Evolutionary conservation across 805 yeast species (phyloP).

Genomic region (Metschnikowia noctiluminum): DNA sequence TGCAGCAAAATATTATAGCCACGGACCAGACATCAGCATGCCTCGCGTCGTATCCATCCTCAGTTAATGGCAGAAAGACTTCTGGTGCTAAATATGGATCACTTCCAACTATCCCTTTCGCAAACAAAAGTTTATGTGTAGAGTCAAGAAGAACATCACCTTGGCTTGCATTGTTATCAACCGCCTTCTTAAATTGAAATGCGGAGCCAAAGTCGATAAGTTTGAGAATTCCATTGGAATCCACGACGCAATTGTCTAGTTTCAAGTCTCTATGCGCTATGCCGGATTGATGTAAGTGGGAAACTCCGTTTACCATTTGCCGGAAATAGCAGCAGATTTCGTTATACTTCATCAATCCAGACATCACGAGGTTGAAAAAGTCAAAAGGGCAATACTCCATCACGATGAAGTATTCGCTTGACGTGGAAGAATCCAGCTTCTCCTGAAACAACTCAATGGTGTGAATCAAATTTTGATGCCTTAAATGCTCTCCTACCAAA

Average conservation of each 20-base stretch:
- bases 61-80: constrained; percentile 47
- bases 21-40: constrained; percentile 91
- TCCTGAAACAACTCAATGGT: constrained; percentile 80
- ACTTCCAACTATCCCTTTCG: constrained; percentile 88
- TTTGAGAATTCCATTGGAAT: constrained; percentile 69
- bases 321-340: constrained; percentile 80
- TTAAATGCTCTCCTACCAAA: constrained; percentile 70
- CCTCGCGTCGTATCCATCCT: constrained; percentile 71
- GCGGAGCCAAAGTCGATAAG: constrained; percentile 94
- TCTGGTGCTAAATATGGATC: constrained; percentile 97
- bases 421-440: background rate
- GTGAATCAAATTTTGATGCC: constrained; percentile 73
- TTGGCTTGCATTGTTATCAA: constrained; percentile 32
- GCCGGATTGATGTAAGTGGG: constrained; percentile 75
- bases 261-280: constrained; percentile 92
- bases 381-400: constrained; percentile 95
- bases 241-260: constrained; percentile 89
- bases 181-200: constrained; percentile 61
- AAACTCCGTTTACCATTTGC: constrained; percentile 74
- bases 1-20: constrained; percentile 89
- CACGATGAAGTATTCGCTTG: constrained; percentile 55
- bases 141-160: constrained; percentile 14
- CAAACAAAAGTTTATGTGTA: constrained; percentile 49
- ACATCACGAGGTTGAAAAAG: constrained; percentile 90
- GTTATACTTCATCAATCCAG: constrained; percentile 65